A percentile compares a stretch with the other conserved stretches of the same genome.
Conservation (phyloP, 257 asterid genomes). For the Petrea volubilis region DNA sequence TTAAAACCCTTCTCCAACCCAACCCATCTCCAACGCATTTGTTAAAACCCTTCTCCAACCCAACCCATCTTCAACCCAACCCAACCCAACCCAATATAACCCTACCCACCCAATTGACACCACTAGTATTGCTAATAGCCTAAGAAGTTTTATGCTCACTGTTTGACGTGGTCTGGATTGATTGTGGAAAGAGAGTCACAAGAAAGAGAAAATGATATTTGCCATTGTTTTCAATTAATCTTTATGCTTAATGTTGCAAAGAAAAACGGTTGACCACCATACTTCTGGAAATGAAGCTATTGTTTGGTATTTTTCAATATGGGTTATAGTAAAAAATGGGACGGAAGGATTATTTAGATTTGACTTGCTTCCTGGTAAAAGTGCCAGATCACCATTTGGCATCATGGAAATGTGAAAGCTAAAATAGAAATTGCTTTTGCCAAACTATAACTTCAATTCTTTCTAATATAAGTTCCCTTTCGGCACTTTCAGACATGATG, state of each 20-base stretch:
- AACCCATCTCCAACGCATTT: too few relatives aligned
- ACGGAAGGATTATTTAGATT: not conserved
- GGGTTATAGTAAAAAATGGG: not conserved
- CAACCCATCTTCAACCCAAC: too few relatives aligned
- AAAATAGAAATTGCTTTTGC: not conserved
- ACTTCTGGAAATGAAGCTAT: not conserved
- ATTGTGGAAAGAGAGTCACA: not conserved
- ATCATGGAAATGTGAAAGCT: not conserved
- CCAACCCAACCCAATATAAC: too few relatives aligned
- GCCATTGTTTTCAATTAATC: not conserved
- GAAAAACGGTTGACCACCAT: not conserved
- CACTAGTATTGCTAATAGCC: not conserved
- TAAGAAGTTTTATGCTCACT: not conserved
- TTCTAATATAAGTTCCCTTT: not conserved
- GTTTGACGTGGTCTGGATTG: not conserved
- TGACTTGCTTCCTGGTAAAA: not conserved
- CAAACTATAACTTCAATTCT: not conserved
- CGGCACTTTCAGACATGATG: not conserved
- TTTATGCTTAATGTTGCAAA: not conserved
- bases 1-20: too few relatives aligned
- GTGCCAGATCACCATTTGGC: not conserved
- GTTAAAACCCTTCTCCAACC: too few relatives aligned
- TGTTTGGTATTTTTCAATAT: not conserved
- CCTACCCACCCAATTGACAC: too few relatives aligned
- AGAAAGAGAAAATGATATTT: not conserved